These are phyloP conservation scores for Bromus sterilis DNA, from an alignment of 176 grass and related monocot genomes.

Conservation along the genomic window DNA sequence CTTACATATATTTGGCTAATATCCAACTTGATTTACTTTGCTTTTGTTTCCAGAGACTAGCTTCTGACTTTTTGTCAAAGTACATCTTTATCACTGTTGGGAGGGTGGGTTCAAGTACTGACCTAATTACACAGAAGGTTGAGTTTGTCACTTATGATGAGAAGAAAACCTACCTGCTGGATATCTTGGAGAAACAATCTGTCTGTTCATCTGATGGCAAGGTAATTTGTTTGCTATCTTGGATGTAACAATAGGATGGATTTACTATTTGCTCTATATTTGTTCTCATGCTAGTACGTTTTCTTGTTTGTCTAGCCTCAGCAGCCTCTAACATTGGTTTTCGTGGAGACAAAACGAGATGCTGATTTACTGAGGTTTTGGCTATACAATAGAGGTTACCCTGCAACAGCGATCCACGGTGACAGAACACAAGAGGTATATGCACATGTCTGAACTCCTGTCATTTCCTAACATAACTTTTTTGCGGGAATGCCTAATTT, in stretches of 20 bases:
- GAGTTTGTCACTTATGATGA: conserved; percentile 53
- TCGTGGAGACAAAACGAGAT: conserved; percentile 86
- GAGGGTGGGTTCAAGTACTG: conserved; percentile 76
- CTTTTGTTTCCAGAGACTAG: conserved; percentile 37
- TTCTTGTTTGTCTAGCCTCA: conserved; percentile 23
- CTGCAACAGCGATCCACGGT: conserved; percentile 74
- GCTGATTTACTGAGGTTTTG: conserved; percentile 60
- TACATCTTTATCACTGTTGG: conserved; percentile 84
- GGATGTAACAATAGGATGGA: neutral
- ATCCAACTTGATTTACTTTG: neutral
- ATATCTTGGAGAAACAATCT: conserved; percentile 45
- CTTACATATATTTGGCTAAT: neutral
- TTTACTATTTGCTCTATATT: neutral
- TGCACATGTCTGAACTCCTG: neutral
- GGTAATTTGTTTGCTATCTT: conserved; percentile 31
- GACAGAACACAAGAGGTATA: conserved; percentile 38
- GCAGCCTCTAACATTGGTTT: conserved; percentile 73
- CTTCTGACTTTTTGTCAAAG: conserved; percentile 68
- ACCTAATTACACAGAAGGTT: conserved; percentile 73
- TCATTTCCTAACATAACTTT: neutral
- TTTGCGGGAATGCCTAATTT: too few relatives aligned
- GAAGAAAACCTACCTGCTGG: conserved; percentile 55
- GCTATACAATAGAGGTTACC: conserved; percentile 55
- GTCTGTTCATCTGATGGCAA: conserved; percentile 25
- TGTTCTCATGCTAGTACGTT: neutral